Evolutionary conservation across 345 rosid species (phyloP).

Genomic region (Erodium maritimum): DNA sequence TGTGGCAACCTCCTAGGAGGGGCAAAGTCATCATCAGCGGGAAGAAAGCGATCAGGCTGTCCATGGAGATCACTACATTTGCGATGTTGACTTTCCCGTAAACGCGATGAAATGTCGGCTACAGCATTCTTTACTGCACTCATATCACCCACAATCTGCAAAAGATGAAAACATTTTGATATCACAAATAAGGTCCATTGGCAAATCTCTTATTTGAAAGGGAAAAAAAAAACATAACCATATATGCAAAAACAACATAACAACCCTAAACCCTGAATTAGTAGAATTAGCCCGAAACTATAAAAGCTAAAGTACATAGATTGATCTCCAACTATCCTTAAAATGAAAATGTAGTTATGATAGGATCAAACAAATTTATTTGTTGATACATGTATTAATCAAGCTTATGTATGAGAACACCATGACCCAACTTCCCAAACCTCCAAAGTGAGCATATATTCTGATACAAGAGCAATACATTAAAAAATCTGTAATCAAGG

Average conservation of each 20-base stretch:
- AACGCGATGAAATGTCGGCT: constrained; percentile 58
- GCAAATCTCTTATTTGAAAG: not conserved
- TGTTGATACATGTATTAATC: too few species aligned
- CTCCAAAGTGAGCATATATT: too few species aligned
- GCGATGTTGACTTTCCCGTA: constrained; percentile 97
- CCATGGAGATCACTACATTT: constrained; percentile 78
- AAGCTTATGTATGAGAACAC: too few species aligned
- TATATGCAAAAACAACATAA: not conserved
- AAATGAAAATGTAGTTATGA: not conserved
- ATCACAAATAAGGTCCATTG: not conserved
- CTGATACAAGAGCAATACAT: too few species aligned
- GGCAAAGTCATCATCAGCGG: constrained; percentile 60
- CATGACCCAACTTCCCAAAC: too few species aligned
- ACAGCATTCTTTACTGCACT: constrained; percentile 72
- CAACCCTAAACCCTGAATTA: not conserved
- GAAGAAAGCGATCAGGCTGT: constrained; percentile 56
- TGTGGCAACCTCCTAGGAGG: constrained; percentile 44
- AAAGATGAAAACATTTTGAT: constrained; percentile 5
- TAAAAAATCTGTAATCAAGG: too few species aligned
- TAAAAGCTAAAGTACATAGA: not conserved
- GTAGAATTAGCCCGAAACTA: not conserved
- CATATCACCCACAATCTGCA: constrained; percentile 81
- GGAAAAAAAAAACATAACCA: not conserved
- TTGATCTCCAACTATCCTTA: not conserved
- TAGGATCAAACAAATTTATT: not conserved